Conservation (phyloP, 441 rosid genomes). For the Macaranga tanarius region DNA sequence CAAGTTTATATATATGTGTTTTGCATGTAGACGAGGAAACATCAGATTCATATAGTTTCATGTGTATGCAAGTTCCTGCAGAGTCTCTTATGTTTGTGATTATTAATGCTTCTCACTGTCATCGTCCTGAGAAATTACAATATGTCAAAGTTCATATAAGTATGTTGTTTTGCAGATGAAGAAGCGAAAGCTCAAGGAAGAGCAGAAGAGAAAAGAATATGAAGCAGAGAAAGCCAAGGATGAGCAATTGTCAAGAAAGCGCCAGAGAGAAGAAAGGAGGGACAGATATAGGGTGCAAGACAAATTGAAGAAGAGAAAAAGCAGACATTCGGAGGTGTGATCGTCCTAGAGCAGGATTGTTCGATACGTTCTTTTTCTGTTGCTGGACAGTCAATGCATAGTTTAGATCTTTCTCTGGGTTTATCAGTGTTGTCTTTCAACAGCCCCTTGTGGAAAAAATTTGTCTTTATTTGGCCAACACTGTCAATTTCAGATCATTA, state of each 20-base stretch:
- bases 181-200: conserved; percentile 58
- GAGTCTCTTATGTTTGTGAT: not conserved
- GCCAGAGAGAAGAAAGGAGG: conserved; percentile 70
- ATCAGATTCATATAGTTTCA: not conserved
- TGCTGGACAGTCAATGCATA: too few species aligned
- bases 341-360: not conserved
- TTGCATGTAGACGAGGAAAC: not conserved
- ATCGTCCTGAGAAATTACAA: not conserved
- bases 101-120: not conserved
- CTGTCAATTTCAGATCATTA: too few species aligned
- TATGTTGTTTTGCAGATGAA: conserved; percentile 47
- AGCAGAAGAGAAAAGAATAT: conserved; percentile 50
- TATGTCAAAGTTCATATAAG: not conserved
- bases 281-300: conserved; percentile 72
- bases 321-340: conserved; percentile 40
- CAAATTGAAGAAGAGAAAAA: conserved; percentile 53
- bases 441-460: too few species aligned
- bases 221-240: conserved; percentile 68
- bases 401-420: too few species aligned
- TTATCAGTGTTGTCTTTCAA: too few species aligned
- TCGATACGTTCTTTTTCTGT: too few species aligned
- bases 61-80: not conserved
- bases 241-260: conserved; percentile 59
- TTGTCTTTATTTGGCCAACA: too few species aligned
- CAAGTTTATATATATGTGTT: not conserved